phyloP scores from a whole-genome alignment of 768 basidiomycete genomes.

The Lanmaoa rubissima region DNA sequence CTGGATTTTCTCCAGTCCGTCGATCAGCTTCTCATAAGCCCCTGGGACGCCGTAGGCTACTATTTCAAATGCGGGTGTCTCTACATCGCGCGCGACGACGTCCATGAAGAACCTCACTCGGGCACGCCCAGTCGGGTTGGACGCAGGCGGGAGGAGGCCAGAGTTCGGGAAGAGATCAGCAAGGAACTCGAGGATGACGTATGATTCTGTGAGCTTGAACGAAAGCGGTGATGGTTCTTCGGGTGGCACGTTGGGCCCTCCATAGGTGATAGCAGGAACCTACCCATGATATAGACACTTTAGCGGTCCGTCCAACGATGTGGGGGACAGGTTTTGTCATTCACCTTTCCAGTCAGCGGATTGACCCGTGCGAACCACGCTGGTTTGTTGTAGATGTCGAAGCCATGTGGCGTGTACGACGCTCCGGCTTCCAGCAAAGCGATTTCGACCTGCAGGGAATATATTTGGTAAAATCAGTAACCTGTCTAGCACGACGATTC shows the following conservation, averaged over 20 bases:
- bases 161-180: slow-evolving; percentile 54
- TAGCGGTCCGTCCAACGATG: background rate
- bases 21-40: background rate
- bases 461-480: background rate
- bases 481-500: background rate
- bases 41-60: slow-evolving; percentile 15
- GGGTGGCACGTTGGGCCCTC: slow-evolving; percentile 52
- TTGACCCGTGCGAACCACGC: slow-evolving; percentile 67
- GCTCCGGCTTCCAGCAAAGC: slow-evolving; percentile 55
- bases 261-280: slow-evolving; percentile 60
- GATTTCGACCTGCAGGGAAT: slow-evolving; percentile 47
- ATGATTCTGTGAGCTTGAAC: slow-evolving; percentile 60
- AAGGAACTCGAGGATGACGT: slow-evolving; percentile 62
- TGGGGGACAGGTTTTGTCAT: background rate
- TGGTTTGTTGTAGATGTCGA: slow-evolving; percentile 62
- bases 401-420: slow-evolving; percentile 47
- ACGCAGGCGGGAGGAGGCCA: slow-evolving; percentile 42
- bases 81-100: slow-evolving; percentile 42
- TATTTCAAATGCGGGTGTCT: slow-evolving; percentile 33
- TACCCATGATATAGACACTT: background rate
- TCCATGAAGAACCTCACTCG: slow-evolving; percentile 63
- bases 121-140: slow-evolving; percentile 53
- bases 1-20: slow-evolving; percentile 9
- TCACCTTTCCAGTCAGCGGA: slow-evolving; percentile 56
- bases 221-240: slow-evolving; percentile 58